These are phyloP conservation scores for Saccharomyces hybrid DNA, from an alignment of 1,139 yeast species.

Conservation along the genomic window DNA sequence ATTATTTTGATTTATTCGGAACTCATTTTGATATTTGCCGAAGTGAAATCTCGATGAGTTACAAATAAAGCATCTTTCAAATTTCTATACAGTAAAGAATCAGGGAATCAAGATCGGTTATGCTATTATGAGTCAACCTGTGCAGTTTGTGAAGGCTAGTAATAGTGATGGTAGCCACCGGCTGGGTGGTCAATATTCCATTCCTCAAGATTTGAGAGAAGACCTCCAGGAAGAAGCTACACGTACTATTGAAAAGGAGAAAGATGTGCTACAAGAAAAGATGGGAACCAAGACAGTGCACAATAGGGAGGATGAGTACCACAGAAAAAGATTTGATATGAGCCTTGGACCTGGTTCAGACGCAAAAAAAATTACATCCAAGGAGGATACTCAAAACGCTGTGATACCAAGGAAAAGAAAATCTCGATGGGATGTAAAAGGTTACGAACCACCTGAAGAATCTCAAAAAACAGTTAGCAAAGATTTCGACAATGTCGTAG, in stretches of 20 bases:
- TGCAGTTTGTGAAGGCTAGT: not conserved
- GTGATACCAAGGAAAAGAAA: slow-evolving; percentile 13
- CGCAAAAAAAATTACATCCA: not conserved
- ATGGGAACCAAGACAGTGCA: slow-evolving; percentile 29
- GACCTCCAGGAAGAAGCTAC: slow-evolving; percentile 31
- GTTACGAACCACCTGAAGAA: slow-evolving; percentile 35
- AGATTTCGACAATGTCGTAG: slow-evolving; percentile 35
- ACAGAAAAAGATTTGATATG: slow-evolving; percentile 35
- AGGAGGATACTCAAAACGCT: slow-evolving; percentile 26
- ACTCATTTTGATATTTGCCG: not conserved
- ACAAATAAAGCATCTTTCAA: not conserved
- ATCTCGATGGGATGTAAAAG: slow-evolving; percentile 33
- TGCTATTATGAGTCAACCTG: not conserved
- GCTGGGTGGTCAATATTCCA: slow-evolving; percentile 32
- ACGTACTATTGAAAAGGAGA: slow-evolving; percentile 20
- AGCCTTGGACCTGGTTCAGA: slow-evolving; percentile 11
- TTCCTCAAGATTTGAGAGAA: slow-evolving; percentile 32
- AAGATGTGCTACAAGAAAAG: slow-evolving; percentile 34
- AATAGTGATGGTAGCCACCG: slow-evolving; percentile 8
- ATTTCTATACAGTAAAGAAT: not conserved
- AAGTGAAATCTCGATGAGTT: not conserved
- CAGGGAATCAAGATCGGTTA: not conserved
- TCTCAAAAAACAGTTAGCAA: slow-evolving; percentile 22
- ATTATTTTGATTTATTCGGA: not conserved
- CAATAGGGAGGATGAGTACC: slow-evolving; percentile 39